Conservation (phyloP, 2,329 filamentous ascomycete species). For the Thielaviopsis euricoi region DNA sequence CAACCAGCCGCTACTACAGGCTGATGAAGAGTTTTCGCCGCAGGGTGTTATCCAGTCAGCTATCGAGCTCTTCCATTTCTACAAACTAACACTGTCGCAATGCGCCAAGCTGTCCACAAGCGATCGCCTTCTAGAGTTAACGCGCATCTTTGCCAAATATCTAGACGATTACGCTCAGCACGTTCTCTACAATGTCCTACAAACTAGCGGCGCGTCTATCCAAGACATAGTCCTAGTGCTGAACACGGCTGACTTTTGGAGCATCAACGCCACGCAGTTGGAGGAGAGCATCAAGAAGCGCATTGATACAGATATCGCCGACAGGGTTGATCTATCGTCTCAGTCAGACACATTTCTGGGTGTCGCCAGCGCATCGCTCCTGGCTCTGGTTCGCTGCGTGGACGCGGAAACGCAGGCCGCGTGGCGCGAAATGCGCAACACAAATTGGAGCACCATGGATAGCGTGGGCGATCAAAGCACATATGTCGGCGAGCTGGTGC, state of each 20-base stretch:
- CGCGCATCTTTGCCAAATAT: conserved; percentile 77
- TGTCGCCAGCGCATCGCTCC: conserved; percentile 74
- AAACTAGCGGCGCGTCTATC: conserved; percentile 39
- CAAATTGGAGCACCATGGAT: conserved; percentile 86
- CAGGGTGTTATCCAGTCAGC: conserved; percentile 85
- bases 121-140: conserved; percentile 69
- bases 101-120: conserved; percentile 92
- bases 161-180: conserved; percentile 91
- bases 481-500: conserved; percentile 71
- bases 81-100: conserved; percentile 80
- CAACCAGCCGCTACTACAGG: conserved; percentile 58
- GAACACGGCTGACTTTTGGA: conserved; percentile 96
- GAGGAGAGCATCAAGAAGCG: conserved; percentile 88
- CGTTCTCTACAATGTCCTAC: conserved; percentile 59
- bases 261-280: conserved; percentile 78
- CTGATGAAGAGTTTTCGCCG: conserved; percentile 81
- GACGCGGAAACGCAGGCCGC: conserved; percentile 68
- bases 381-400: conserved; percentile 68
- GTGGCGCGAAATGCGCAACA: conserved; percentile 96
- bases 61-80: conserved; percentile 94
- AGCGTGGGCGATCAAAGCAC: conserved; percentile 84
- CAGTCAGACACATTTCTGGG: conserved; percentile 93
- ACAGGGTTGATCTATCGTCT: conserved; percentile 72
- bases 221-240: conserved; percentile 74
- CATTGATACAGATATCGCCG: conserved; percentile 62